Percentiles rank a stretch among this genome's conserved stretches.
Conservation (phyloP, 2,329 filamentous ascomycete species). For the Didymella keratinophila region DNA sequence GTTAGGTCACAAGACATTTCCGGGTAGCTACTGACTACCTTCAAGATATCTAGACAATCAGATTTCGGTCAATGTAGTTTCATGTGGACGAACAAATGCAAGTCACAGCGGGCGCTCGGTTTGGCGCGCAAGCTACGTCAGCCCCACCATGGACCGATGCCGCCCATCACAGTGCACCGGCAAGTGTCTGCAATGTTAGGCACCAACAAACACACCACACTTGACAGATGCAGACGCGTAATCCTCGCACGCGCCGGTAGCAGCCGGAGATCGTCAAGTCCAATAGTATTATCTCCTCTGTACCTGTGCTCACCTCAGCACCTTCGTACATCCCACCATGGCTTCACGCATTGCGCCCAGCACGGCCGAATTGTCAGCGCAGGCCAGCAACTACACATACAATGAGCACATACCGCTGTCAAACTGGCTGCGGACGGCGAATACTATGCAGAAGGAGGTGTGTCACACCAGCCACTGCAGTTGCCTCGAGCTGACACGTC, state of each 20-base stretch:
- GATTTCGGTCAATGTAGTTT: background rate
- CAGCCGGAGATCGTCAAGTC: slow-evolving; percentile 4
- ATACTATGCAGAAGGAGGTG: slow-evolving; percentile 82
- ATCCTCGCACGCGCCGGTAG: slow-evolving; percentile 33
- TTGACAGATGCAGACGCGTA: slow-evolving; percentile 43
- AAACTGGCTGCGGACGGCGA: slow-evolving; percentile 82
- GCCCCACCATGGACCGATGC: slow-evolving; percentile 38
- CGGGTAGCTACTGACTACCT: background rate
- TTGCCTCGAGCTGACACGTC: slow-evolving; percentile 13
- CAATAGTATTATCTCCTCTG: background rate
- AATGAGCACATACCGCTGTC: slow-evolving; percentile 77
- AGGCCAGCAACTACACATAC: slow-evolving; percentile 83
- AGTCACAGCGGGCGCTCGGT: background rate
- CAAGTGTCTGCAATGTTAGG: slow-evolving; percentile 19
- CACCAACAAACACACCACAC: slow-evolving; percentile 26
- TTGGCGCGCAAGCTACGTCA: slow-evolving; percentile 27
- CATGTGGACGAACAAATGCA: background rate
- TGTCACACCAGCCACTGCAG: slow-evolving; percentile 29
- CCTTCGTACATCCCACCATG: slow-evolving; percentile 26
- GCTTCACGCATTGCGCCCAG: slow-evolving; percentile 61
- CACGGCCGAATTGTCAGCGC: slow-evolving; percentile 77
- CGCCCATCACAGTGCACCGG: slow-evolving; percentile 35
- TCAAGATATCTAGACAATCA: background rate
- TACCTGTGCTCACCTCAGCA: too few relatives aligned
- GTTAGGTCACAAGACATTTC: background rate